Evolutionary conservation across 2,329 filamentous ascomycete genomes (phyloP), one percentile per base, ranked within the genome.

Genomic region (Macrophomina pseudophaseolina): DNA sequence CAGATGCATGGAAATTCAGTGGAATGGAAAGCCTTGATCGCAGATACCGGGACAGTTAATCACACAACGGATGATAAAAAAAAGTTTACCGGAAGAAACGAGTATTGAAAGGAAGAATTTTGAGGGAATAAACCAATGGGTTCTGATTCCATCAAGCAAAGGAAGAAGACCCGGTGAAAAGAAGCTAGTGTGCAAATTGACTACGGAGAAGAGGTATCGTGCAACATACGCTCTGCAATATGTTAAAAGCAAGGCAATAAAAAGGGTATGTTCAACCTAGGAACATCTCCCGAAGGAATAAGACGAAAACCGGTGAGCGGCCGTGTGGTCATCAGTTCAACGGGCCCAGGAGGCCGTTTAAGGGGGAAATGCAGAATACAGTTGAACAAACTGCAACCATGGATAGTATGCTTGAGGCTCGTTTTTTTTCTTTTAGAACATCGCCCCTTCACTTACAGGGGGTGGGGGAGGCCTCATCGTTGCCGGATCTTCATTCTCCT

Each of bases 401-500:
- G 11, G 32, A 23, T 9, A 5, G 30, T 40, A 38, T 38, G 52
- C 5, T 38, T 5, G 42, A 14, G 11, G 23, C 23, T 23, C 23
- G 2, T 23, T 9, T 32, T 44, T n/a, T 4, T 8, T 62, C 11
- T 11, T 49, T 32, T 64, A 69, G 33, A 69, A 69, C 67, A 69
- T 69, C 30, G 64, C 66, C 11, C 65, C 65, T 33, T 69, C 65
- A 5, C 62, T 48, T 3, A 59, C 49, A n/a, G 44, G 58, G 42
- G 54, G 65, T 16, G 65, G 62, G 14, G 67, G 46, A 35, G 48
- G n/a, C 48, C 44, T 65, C 40, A 58, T 66, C 38, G 35, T 1
- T 8, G 30, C 5, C 18, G 48, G 9, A 3, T 46, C 49, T 4
- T 53, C 40, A 18, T 32, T 52, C 33, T 52, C 44, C n/a, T 40